Evolutionary conservation across 129 eudicot genomes (phyloP).

Genomic region (Helichrysum umbraculigerum): DNA sequence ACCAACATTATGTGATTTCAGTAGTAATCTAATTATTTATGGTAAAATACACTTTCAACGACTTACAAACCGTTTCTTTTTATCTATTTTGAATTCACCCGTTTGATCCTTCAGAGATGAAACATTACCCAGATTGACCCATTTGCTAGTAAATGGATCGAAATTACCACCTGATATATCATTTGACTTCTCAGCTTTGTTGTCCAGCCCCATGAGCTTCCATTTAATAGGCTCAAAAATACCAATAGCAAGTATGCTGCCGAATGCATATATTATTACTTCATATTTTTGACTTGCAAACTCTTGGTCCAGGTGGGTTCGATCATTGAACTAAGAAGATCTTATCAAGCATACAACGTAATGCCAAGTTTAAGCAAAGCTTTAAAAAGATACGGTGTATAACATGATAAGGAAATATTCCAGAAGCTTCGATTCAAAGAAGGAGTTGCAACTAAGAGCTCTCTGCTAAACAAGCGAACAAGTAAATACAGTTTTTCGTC

Average conservation of each 20-base stretch:
- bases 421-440: neutral
- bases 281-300: neutral
- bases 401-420: slow-evolving; percentile 1
- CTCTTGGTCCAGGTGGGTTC: slow-evolving; percentile 77
- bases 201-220: neutral
- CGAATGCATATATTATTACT: neutral
- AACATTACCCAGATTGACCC: neutral
- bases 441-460: slow-evolving; percentile 3
- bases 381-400: slow-evolving; percentile 76
- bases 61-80: neutral
- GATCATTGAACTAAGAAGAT: slow-evolving; percentile 89
- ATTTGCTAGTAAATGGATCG: neutral
- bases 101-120: neutral
- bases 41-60: neutral
- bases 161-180: neutral
- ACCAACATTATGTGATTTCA: neutral
- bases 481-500: neutral
- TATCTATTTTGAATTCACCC: neutral
- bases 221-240: neutral
- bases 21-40: neutral
- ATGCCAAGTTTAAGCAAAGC: slow-evolving; percentile 95
- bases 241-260: neutral
- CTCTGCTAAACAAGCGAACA: neutral
- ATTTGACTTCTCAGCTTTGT: neutral
- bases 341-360: slow-evolving; percentile 96